These are phyloP conservation scores for Euphorbia pulcherrima DNA, from an alignment of 345 rosid genomes.

Conservation along the genomic window DNA sequence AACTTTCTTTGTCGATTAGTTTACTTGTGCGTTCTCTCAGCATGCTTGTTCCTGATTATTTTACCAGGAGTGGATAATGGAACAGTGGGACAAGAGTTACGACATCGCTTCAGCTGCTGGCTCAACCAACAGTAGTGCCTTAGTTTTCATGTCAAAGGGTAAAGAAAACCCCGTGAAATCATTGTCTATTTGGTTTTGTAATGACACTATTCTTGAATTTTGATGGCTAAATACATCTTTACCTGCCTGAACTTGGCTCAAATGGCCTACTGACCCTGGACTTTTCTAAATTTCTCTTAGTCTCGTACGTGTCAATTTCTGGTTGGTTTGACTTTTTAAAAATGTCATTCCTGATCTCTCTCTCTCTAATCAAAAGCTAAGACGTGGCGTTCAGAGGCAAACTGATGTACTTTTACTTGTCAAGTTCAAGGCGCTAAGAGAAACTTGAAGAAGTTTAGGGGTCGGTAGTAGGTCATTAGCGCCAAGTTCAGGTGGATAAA, in stretches of 20 bases:
- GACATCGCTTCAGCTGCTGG: conserved; percentile 21
- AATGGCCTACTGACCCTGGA: not conserved
- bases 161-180: not conserved
- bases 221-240: no score
- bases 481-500: not conserved
- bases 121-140: conserved; percentile 17
- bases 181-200: not conserved
- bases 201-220: not conserved
- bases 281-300: no score
- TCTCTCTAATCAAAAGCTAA: no score
- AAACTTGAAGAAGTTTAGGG: no score
- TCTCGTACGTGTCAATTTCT: no score
- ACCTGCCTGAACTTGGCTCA: no score
- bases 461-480: no score
- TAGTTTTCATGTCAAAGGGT: conserved; percentile 27
- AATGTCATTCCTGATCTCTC: no score
- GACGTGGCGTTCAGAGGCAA: no score
- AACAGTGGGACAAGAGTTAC: conserved; percentile 18
- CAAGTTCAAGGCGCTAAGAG: no score
- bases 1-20: not conserved
- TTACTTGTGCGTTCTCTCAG: not conserved
- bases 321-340: no score
- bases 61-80: conserved; percentile 18
- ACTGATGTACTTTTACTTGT: no score
- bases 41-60: conserved; percentile 3